Evolutionary conservation across 352 stramenopile species (phyloP), one percentile per base, ranked within the genome.

Genomic region (Phytophthora melonis): DNA sequence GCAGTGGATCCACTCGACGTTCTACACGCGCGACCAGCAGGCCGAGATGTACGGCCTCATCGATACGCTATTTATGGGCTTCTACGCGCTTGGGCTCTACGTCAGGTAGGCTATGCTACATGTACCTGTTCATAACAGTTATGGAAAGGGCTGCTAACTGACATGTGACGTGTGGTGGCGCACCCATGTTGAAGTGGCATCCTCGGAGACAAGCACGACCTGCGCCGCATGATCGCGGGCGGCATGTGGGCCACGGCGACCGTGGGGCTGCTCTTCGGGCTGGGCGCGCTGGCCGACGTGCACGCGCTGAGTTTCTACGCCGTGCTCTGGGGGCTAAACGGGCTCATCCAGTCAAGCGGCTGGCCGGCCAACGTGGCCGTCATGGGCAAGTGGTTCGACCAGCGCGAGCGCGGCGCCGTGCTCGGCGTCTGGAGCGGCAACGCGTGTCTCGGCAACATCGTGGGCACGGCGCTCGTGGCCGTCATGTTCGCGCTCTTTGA

Each of bases 341-440:
- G 89, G 0, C 81, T 97, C 45, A 80, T 96, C 57, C 91, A 97
- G 77, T 95, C 89, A 16, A 88, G 79, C 30, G 91, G 91, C 16
- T 93, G 81, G 82, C 86, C 88, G 0, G 79, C 88, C 3, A 94
- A 93, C 41, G 86, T 94, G 49, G 83, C 89, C 0, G 86, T 94
- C 47, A 95, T 95, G 87, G 96, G 96, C 62, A 98, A 98, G 78
- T 99, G 97, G 97, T 97, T 97, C 53, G 70, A 83, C 55, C 78
- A 85, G 58, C 66, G 74, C 49, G 92, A 97, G 60, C 88, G 91
- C 11, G 89, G 92, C 6, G 88, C 88, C 2, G 82, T 98, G 41
- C 97, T 98, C 70, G 96, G 96, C 7, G 87, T 98, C 55, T 99
- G 96, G 97, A 99, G 96, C 58, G 98, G 96, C 62, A 98, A 99